Percentiles rank a stretch among this genome's conserved stretches.
phyloP scores from a whole-genome alignment of 306 rosid genomes.

The Psophocarpus tetragonolobus region DNA sequence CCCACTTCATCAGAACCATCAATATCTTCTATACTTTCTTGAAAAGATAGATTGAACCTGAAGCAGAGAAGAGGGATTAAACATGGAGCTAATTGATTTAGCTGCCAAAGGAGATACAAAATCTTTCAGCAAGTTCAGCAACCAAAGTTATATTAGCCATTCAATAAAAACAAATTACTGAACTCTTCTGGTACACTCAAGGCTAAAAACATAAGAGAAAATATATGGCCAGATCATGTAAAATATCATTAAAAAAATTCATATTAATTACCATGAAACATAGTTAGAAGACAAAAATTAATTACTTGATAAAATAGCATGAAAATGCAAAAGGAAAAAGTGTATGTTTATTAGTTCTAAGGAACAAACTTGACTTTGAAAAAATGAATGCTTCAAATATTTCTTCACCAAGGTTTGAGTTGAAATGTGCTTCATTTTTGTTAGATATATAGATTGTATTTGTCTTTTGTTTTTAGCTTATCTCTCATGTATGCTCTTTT shows the following conservation, averaged over 20 bases:
- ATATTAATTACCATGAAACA: background rate
- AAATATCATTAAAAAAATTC: background rate
- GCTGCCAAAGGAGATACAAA: conserved; percentile 27
- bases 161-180: background rate
- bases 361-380: background rate
- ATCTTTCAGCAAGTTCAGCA: conserved; percentile 4
- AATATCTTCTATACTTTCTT: conserved; percentile 56
- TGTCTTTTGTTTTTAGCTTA: no score
- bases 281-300: conserved; percentile 1
- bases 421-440: background rate
- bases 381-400: background rate
- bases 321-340: background rate
- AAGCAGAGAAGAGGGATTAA: conserved; percentile 31
- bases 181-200: background rate
- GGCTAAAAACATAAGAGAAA: background rate
- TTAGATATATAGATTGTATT: no score
- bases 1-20: conserved; percentile 52
- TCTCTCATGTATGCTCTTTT: no score
- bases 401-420: background rate
- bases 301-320: background rate
- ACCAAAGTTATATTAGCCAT: background rate
- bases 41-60: conserved; percentile 75
- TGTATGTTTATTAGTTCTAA: conserved; percentile 41
- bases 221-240: background rate
- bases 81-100: background rate